A percentile compares a stretch with the other conserved stretches of the same genome.
phyloP scores from a whole-genome alignment of 768 basidiomycete species.

The Tephrocybe rancida region DNA sequence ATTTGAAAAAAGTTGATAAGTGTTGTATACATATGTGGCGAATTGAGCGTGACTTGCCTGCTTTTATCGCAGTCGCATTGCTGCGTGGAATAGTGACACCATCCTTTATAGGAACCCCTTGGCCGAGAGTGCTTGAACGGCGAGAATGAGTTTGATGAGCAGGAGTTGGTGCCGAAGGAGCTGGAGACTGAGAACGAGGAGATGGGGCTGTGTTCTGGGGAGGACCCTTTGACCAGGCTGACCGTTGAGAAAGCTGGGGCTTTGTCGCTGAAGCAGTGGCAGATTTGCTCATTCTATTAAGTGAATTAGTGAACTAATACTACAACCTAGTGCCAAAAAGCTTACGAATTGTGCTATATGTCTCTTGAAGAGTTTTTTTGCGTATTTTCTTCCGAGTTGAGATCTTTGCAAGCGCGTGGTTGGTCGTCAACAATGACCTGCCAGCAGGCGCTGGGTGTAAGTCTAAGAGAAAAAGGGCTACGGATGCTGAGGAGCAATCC shows the following conservation, averaged over 20 bases:
- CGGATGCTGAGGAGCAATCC: constrained; percentile 51
- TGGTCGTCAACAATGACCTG: constrained; percentile 88
- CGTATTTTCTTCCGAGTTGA: constrained; percentile 51
- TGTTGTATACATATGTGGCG: background rate
- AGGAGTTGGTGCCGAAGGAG: constrained; percentile 46
- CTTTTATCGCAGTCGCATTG: constrained; percentile 67
- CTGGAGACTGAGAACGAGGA: constrained; percentile 81
- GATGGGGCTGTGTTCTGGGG: constrained; percentile 65
- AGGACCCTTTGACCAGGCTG: constrained; percentile 92
- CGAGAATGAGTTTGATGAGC: constrained; percentile 68
- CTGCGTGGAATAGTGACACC: constrained; percentile 73
- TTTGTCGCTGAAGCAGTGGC: constrained; percentile 73
- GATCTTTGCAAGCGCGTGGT: constrained; percentile 62
- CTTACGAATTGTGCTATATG: constrained; percentile 50
- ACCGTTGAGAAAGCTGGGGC: constrained; percentile 76
- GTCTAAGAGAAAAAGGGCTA: constrained; percentile 40
- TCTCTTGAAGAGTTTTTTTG: constrained; percentile 22
- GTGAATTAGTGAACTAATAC: constrained; percentile 3
- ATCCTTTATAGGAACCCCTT: constrained; percentile 75
- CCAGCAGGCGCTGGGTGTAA: constrained; percentile 77
- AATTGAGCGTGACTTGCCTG: constrained; percentile 51
- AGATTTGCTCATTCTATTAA: constrained; percentile 90
- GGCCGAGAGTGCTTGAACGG: constrained; percentile 75
- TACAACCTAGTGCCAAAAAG: constrained; percentile 18
- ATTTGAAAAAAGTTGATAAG: constrained; percentile 11